These are phyloP conservation scores for Astrothelium subdiscretum DNA, from an alignment of 495 filamentous ascomycete genomes.

Conservation along the genomic window DNA sequence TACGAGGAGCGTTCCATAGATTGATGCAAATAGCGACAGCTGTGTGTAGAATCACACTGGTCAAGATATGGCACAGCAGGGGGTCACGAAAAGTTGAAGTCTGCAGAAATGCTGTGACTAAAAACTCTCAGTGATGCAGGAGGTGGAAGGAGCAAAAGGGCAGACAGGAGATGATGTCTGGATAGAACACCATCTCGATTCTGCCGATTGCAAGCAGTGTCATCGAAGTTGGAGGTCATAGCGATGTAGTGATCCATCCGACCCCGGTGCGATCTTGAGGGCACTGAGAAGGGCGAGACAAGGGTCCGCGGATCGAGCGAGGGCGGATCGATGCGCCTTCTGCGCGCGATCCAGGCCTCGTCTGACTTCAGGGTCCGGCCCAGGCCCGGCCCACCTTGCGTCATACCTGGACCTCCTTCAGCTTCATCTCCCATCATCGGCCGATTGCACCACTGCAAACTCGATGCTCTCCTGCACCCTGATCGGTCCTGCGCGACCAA, in stretches of 20 bases:
- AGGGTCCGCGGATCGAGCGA: slow-evolving; percentile 1
- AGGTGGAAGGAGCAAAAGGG: background rate
- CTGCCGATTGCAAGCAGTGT: background rate
- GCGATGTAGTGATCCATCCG: background rate
- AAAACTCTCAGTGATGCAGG: background rate
- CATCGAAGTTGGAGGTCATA: background rate
- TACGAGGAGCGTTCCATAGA: background rate
- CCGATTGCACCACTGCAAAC: background rate
- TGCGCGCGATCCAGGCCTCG: background rate
- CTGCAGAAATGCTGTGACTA: background rate
- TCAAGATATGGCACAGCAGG: background rate
- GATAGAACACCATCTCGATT: background rate
- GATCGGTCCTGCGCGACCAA: background rate
- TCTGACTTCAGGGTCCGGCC: background rate
- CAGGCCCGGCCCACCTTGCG: background rate
- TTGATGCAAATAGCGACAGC: background rate
- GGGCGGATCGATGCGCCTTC: background rate
- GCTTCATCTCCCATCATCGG: background rate
- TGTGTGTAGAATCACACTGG: background rate
- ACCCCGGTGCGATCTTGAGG: background rate
- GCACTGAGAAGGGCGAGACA: background rate
- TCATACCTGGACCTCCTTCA: background rate
- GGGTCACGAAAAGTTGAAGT: background rate
- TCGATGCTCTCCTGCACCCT: background rate
- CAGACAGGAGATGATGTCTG: background rate